Evolutionary conservation across 345 rosid genomes (phyloP).

Genomic region (Sisymbrium irio): DNA sequence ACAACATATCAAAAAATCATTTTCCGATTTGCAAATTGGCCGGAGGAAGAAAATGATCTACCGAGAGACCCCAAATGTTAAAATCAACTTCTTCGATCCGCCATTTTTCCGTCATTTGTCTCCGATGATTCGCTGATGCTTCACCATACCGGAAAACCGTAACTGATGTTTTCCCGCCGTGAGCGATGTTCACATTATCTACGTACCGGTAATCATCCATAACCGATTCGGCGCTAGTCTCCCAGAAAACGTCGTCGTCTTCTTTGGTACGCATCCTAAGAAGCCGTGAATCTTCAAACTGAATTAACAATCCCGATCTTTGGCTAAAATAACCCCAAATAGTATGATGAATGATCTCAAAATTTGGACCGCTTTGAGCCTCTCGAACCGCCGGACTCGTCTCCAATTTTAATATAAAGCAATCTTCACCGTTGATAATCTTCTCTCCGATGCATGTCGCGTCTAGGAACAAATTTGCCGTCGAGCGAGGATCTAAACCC

Average conservation of each 20-base stretch:
- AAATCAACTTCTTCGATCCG: slow-evolving; percentile 79
- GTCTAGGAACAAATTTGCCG: slow-evolving; percentile 71
- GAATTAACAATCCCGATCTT: slow-evolving; percentile 73
- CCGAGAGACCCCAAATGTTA: slow-evolving; percentile 69
- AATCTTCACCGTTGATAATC: slow-evolving; percentile 63
- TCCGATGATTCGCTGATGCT: slow-evolving; percentile 79
- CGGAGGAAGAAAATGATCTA: slow-evolving; percentile 65
- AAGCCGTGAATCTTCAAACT: slow-evolving; percentile 81
- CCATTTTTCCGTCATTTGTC: slow-evolving; percentile 80
- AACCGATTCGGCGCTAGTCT: slow-evolving; percentile 76
- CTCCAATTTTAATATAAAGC: slow-evolving; percentile 77
- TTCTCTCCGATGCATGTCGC: slow-evolving; percentile 91
- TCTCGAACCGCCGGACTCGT: slow-evolving; percentile 67
- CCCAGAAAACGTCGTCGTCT: slow-evolving; percentile 83
- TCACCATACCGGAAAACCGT: slow-evolving; percentile 79
- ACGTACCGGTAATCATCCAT: slow-evolving; percentile 73
- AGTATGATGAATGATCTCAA: slow-evolving; percentile 82
- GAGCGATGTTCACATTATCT: slow-evolving; percentile 78
- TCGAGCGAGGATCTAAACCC: slow-evolving; percentile 92
- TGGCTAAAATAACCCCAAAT: slow-evolving; percentile 96
- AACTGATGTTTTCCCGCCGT: slow-evolving; percentile 61
- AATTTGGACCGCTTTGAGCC: slow-evolving; percentile 76
- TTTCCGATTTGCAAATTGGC: slow-evolving; percentile 29
- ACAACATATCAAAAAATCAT: background rate
- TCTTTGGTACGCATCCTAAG: slow-evolving; percentile 61